These are phyloP conservation scores for Erucastrum elatum DNA, from an alignment of 345 rosid species.

Conservation along the genomic window DNA sequence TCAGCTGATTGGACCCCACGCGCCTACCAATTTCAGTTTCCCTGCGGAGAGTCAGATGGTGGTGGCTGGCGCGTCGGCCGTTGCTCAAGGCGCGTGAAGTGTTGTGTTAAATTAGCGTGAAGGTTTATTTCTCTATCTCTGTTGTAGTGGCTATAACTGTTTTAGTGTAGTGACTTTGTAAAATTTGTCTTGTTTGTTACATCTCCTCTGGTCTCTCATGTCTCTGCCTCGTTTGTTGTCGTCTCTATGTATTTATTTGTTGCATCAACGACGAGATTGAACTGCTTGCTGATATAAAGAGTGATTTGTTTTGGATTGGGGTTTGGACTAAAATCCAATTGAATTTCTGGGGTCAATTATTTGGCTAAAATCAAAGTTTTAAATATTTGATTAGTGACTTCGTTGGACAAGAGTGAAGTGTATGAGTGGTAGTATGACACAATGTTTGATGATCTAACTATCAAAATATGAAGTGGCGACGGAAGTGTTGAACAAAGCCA, in stretches of 20 bases:
- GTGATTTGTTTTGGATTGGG: neutral
- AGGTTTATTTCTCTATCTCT: too few species aligned
- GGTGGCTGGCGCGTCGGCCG: neutral
- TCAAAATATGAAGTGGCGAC: too few species aligned
- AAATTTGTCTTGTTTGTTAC: neutral
- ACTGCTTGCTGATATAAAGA: too few species aligned
- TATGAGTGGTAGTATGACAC: too few species aligned
- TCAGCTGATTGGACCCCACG: neutral
- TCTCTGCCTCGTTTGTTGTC: neutral
- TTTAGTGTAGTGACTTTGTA: neutral
- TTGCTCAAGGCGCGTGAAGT: neutral
- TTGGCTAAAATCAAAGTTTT: too few species aligned
- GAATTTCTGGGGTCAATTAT: too few species aligned
- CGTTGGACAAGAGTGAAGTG: too few species aligned
- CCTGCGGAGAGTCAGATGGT: neutral
- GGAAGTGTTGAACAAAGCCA: too few species aligned
- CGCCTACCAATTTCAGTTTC: neutral
- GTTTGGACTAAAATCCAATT: neutral
- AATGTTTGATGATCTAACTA: too few species aligned
- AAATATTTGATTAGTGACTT: too few species aligned
- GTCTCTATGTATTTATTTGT: slow-evolving; percentile 16
- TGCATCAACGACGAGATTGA: neutral
- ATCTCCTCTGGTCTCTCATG: neutral
- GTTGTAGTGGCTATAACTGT: neutral
- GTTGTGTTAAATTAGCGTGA: neutral